Evolutionary conservation across 306 rosid species (phyloP).

Genomic region (Rubus idaeus): DNA sequence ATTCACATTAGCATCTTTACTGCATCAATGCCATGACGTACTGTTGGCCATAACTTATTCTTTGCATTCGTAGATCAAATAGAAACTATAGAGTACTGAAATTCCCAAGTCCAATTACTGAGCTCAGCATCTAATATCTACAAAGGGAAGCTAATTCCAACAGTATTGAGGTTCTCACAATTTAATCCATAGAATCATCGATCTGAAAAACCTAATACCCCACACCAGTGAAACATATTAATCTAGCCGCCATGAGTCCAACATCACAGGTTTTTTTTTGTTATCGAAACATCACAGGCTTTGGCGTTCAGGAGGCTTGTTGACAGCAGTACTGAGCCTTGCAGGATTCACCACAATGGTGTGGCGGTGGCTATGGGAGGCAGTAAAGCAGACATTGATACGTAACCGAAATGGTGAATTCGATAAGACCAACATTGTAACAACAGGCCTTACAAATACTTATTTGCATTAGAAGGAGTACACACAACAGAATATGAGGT

Average conservation of each 20-base stretch:
- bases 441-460: constrained; percentile 75
- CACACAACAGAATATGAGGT: constrained; percentile 68
- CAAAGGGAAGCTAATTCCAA: background rate
- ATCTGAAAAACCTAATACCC: background rate
- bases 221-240: no score
- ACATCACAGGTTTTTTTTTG: no score
- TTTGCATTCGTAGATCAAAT: background rate
- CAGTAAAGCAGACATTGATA: constrained; percentile 54
- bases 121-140: background rate
- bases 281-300: no score
- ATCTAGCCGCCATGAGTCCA: no score
- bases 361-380: constrained; percentile 63
- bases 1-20: background rate
- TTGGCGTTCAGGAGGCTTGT: background rate
- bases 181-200: no score
- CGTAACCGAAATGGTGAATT: constrained; percentile 45
- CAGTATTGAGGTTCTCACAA: no score
- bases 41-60: background rate
- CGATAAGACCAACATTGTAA: constrained; percentile 47
- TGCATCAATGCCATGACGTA: no score
- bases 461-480: constrained; percentile 76
- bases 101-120: background rate
- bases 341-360: constrained; percentile 84
- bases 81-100: background rate
- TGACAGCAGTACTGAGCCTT: constrained; percentile 17